Evolutionary conservation across 108 stramenopile genomes (phyloP), one percentile per base, ranked within the genome.

Genomic region (Asterionellopsis glacialis): DNA sequence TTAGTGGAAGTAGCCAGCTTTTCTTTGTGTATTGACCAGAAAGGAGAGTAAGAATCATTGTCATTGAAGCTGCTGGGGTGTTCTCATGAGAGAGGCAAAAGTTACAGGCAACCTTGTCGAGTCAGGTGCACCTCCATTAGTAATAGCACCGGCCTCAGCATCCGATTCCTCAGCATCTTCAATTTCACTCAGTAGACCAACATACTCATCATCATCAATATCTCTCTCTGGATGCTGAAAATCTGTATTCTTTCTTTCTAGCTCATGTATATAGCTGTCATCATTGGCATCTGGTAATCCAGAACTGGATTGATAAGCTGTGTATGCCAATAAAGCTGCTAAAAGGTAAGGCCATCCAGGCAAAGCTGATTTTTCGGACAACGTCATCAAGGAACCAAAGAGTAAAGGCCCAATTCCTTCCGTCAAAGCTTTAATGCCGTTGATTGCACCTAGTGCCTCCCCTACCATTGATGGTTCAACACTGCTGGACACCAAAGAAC

Each of bases 341-440:
- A 87, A 24, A 42, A 83, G 72, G 61, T 85, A 85, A 9, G 83
- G 83, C 74, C 79, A 85, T 50, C 90, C 90, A 0, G 90, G 90
- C 18, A 88, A 72, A 5, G 74, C 62, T 19, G 81, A 69, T 11
- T 73, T 61, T 63, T 93, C 91, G 23, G 75, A 80, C 16, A 88
- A 40, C 0, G 91, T 93, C 72, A 93, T 76, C 39, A 89, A 70
- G 0, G 79, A 75, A 23, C 91, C 91, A 65, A 93, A 93, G 7
- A 89, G 12, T 1, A 93, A 57, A 0, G 91, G 91, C 6, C 91
- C 91, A 4, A 90, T 73, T 15, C 95, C 97, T 69, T 95, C 96
- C 0, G 96, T 97, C 50, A 98, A 68, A 43, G 93, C 94, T 61
- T 96, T 95, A 62, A 98, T 83, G 9, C 97, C 97, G 67, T 98